Evolutionary conservation across 2,329 filamentous ascomycete genomes (phyloP).

Genomic region (Dactylellina parvicollis): DNA sequence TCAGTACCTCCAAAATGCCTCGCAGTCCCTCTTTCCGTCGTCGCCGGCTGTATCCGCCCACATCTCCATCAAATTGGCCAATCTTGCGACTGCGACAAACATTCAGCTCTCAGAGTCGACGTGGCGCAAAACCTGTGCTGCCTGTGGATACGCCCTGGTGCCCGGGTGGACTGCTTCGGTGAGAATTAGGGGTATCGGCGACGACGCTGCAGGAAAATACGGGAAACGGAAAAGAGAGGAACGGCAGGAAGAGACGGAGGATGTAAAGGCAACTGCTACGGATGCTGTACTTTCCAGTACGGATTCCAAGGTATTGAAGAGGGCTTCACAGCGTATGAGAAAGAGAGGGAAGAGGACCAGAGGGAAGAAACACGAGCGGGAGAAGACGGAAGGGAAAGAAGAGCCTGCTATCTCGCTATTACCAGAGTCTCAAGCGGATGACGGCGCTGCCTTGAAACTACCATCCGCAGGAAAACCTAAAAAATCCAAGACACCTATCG

Average conservation of each 20-base stretch:
- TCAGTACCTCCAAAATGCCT: slow-evolving; percentile 32
- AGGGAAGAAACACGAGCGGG: slow-evolving; percentile 13
- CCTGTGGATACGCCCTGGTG: slow-evolving; percentile 34
- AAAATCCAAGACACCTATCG: not conserved
- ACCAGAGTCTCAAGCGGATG: not conserved
- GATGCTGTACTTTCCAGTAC: slow-evolving; percentile 7
- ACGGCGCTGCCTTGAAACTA: not conserved
- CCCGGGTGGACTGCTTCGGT: slow-evolving; percentile 49
- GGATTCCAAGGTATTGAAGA: slow-evolving; percentile 10
- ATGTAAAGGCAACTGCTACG: not conserved
- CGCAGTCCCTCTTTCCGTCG: slow-evolving; percentile 27
- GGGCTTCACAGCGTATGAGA: slow-evolving; percentile 6
- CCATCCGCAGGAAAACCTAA: slow-evolving; percentile 1
- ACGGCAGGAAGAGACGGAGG: not conserved
- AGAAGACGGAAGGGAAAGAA: slow-evolving; percentile 14
- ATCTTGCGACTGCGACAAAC: slow-evolving; percentile 10
- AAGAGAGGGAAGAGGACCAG: slow-evolving; percentile 44
- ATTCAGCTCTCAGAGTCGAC: slow-evolving; percentile 41
- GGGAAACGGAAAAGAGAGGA: not conserved
- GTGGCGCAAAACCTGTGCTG: slow-evolving; percentile 39
- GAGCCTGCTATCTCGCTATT: not conserved
- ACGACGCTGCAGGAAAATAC: not conserved
- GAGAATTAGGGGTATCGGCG: slow-evolving; percentile 27
- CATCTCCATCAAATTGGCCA: slow-evolving; percentile 14
- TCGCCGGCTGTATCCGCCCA: slow-evolving; percentile 43